Evolutionary conservation across 2,329 filamentous ascomycete genomes (phyloP).

Genomic region (Ceratocystis colombiana): DNA sequence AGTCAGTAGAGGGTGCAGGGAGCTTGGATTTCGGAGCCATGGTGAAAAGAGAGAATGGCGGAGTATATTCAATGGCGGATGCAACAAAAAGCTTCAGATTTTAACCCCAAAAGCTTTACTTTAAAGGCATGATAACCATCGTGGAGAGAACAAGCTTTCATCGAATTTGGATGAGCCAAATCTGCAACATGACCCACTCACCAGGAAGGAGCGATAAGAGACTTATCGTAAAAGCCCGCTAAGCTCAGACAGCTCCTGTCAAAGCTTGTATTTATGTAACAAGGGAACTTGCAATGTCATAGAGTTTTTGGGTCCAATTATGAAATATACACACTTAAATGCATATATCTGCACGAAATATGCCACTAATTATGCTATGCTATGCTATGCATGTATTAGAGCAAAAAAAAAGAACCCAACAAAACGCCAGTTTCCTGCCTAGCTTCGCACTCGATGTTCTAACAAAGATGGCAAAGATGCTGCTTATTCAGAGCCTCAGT

Average conservation of each 20-base stretch:
- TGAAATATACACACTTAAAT: neutral
- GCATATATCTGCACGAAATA: neutral
- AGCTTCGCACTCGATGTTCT: too few relatives aligned
- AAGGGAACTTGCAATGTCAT: neutral
- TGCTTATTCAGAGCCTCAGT: constrained; percentile 4
- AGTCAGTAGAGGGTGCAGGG: constrained; percentile 26
- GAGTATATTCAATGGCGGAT: neutral
- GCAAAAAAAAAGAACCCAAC: too few relatives aligned
- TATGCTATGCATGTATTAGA: too few relatives aligned
- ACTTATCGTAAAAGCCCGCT: neutral
- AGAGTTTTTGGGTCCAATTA: neutral
- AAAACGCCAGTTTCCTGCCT: too few relatives aligned
- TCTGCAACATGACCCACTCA: neutral
- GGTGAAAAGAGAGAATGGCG: neutral
- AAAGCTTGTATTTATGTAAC: neutral
- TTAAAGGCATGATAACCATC: neutral
- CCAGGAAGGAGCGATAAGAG: neutral
- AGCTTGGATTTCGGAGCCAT: constrained; percentile 27
- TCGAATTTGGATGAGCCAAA: neutral
- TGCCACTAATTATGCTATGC: neutral
- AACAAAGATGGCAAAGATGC: neutral
- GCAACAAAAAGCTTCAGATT: too few relatives aligned
- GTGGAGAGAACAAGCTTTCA: neutral
- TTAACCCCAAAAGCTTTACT: too few relatives aligned
- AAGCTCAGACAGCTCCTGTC: neutral